phyloP scores from a whole-genome alignment of 306 rosid genomes.

The Sindora glabra region DNA sequence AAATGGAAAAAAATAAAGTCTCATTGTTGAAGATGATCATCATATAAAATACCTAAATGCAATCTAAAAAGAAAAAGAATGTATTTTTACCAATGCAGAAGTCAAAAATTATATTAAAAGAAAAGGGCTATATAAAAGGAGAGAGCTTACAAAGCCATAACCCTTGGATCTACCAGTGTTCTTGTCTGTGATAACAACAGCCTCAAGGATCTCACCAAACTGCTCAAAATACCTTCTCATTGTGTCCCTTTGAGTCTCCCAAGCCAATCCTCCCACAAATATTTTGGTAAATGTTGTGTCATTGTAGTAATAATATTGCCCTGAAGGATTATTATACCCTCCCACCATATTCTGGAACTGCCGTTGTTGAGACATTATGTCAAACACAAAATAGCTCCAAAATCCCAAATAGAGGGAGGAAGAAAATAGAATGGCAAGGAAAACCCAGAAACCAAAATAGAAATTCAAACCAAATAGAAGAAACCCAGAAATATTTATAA shows the following conservation, averaged over 20 bases:
- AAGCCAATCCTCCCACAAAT: slow-evolving; percentile 95
- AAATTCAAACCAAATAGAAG: not conserved
- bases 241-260: slow-evolving; percentile 93
- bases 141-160: slow-evolving; percentile 87
- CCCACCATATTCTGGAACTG: slow-evolving; percentile 64
- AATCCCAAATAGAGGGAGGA: not conserved
- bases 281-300: slow-evolving; percentile 87
- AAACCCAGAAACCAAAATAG: not conserved
- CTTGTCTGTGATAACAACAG: slow-evolving; percentile 91
- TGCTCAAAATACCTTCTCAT: slow-evolving; percentile 87
- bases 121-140: not conserved
- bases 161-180: slow-evolving; percentile 97
- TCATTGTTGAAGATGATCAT: slow-evolving; percentile 3
- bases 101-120: not conserved
- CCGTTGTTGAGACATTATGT: slow-evolving; percentile 65
- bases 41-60: too few species aligned
- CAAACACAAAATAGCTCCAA: slow-evolving; percentile 7
- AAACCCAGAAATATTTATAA: not conserved
- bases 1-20: not conserved
- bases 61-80: not conserved
- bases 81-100: not conserved
- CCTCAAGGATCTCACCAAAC: slow-evolving; percentile 93
- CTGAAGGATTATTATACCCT: slow-evolving; percentile 29
- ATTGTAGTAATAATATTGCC: slow-evolving; percentile 61
- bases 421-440: not conserved